A percentile compares a stretch with the other conserved stretches of the same genome.
These are phyloP conservation scores for Davidsoniella virescens DNA, from an alignment of 2,329 filamentous ascomycete species.

Conservation along the genomic window DNA sequence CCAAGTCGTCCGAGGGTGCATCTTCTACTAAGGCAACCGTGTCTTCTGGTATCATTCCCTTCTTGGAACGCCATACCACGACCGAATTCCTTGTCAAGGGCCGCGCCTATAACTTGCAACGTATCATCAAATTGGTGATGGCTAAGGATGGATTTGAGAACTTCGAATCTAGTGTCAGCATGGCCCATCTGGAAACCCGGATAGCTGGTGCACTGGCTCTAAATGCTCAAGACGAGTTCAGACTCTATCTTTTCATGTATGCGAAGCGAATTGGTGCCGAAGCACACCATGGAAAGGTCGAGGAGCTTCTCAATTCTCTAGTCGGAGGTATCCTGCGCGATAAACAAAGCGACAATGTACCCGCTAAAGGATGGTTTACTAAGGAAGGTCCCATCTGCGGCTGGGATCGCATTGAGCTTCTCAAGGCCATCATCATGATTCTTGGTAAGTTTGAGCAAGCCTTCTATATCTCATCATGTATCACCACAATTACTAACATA, in stretches of 20 bases:
- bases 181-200: conserved; percentile 88
- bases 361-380: conserved; percentile 42
- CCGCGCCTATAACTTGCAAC: conserved; percentile 76
- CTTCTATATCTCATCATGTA: too few relatives aligned
- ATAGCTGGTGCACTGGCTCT: conserved; percentile 77
- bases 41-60: conserved; percentile 83
- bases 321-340: conserved; percentile 56
- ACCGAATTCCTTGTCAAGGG: conserved; percentile 84
- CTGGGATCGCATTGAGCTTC: conserved; percentile 72
- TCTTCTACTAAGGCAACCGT: conserved; percentile 39
- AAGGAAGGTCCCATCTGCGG: conserved; percentile 64
- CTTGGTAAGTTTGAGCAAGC: conserved; percentile 47
- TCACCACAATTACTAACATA: too few relatives aligned
- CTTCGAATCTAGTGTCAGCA: conserved; percentile 79
- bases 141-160: conserved; percentile 82
- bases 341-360: conserved; percentile 23
- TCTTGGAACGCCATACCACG: conserved; percentile 86
- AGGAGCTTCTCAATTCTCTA: conserved; percentile 73
- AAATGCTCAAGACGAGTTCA: conserved; percentile 79
- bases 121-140: conserved; percentile 76
- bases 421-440: conserved; percentile 84
- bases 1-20: conserved; percentile 25
- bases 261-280: conserved; percentile 89
- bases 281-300: conserved; percentile 71
- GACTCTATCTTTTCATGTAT: conserved; percentile 94